Conservation (phyloP, 371 early-diverging fungal genomes). For the Smittium mucronatum region DNA sequence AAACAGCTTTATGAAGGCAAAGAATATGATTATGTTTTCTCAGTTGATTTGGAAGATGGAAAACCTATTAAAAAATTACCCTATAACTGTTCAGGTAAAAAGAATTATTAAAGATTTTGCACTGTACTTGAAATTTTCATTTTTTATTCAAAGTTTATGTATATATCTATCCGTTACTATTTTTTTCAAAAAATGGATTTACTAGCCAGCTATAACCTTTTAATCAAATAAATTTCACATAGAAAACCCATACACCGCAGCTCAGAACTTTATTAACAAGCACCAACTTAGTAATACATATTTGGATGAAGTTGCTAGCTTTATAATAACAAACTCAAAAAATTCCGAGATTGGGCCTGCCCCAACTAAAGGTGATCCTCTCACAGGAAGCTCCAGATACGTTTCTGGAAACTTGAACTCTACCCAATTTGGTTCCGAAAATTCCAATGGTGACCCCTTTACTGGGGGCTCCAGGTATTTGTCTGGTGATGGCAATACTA, state of each 20-base stretch:
- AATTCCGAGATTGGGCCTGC: constrained; percentile 38
- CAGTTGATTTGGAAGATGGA: constrained; percentile 80
- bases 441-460: neutral
- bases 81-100: constrained; percentile 58
- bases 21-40: constrained; percentile 96
- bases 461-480: neutral
- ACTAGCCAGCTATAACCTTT: neutral
- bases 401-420: constrained; percentile 14
- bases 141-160: too few species aligned
- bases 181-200: too few species aligned
- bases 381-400: constrained; percentile 38
- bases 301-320: constrained; percentile 85
- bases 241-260: constrained; percentile 88
- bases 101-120: too few species aligned
- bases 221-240: neutral
- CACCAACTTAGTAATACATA: constrained; percentile 68
- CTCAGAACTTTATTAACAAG: constrained; percentile 72
- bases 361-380: constrained; percentile 27
- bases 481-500: neutral
- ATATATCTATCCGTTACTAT: too few species aligned
- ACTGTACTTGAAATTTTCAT: too few species aligned
- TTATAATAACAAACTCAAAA: constrained; percentile 77
- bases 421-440: neutral
- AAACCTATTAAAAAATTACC: constrained; percentile 77
- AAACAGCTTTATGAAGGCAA: constrained; percentile 71